Conservation (phyloP, 345 rosid genomes). For the Trapa incisa region DNA sequence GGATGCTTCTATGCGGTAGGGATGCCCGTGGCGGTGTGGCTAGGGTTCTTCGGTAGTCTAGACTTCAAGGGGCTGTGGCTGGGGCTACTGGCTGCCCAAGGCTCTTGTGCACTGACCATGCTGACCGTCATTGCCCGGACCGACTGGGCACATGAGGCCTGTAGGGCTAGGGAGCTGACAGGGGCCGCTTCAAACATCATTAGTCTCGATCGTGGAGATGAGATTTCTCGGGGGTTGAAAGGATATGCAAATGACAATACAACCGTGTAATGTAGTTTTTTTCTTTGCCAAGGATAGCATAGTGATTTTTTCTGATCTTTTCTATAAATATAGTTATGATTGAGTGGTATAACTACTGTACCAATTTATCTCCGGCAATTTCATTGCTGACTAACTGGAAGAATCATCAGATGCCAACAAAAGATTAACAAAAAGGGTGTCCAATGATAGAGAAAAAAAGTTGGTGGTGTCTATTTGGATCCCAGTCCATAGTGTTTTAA, state of each 20-base stretch:
- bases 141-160: conserved; percentile 54
- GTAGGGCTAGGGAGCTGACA: conserved; percentile 40
- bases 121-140: conserved; percentile 42
- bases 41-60: conserved; percentile 39
- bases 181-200: neutral
- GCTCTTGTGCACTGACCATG: conserved; percentile 55
- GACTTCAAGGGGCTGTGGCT: conserved; percentile 78
- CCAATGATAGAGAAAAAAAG: too few species aligned
- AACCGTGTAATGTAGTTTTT: neutral
- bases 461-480: too few species aligned
- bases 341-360: neutral
- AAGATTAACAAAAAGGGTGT: too few species aligned
- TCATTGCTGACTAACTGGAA: neutral
- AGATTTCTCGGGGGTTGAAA: neutral
- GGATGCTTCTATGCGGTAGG: conserved; percentile 80
- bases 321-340: neutral
- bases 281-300: neutral
- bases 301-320: too few species aligned
- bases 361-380: neutral
- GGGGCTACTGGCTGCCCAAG: conserved; percentile 82
- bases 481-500: conserved; percentile 5
- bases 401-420: too few species aligned
- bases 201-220: neutral
- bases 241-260: neutral
- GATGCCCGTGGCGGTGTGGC: conserved; percentile 68